Conservation (phyloP, 83 land plant genomes). For the Diphasiastrum complanatum region DNA sequence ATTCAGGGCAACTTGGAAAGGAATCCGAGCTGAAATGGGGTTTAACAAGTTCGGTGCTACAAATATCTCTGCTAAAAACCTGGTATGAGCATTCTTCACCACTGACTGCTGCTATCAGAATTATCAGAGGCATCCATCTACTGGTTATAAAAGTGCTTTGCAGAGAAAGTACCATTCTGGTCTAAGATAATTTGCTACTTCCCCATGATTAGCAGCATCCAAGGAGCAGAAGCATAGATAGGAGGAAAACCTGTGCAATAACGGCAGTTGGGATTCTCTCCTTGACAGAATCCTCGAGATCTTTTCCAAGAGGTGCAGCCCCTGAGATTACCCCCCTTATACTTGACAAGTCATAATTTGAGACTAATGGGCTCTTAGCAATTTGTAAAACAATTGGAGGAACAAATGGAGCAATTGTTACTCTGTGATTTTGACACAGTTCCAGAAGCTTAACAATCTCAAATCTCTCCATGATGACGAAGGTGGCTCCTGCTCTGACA, state of each 20-base stretch:
- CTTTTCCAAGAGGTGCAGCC: conserved; percentile 88
- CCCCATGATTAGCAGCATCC: not conserved
- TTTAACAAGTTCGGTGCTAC: no score
- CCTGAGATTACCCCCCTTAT: conserved; percentile 71
- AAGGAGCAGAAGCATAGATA: not conserved
- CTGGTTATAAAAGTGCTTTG: no score
- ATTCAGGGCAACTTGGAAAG: no score
- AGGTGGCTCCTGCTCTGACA: conserved; percentile 61
- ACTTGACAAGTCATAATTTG: conserved; percentile 56
- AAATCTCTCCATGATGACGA: conserved; percentile 68
- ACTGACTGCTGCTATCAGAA: no score
- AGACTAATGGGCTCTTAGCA: conserved; percentile 51
- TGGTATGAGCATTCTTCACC: not conserved
- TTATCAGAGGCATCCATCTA: no score
- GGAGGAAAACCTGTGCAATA: conserved; percentile 62
- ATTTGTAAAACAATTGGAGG: conserved; percentile 76
- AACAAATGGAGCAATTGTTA: conserved; percentile 73
- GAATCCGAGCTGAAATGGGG: no score
- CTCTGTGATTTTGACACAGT: conserved; percentile 48
- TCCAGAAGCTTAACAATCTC: conserved; percentile 53
- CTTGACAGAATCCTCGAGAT: conserved; percentile 65
- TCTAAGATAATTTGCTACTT: not conserved
- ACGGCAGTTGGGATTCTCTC: conserved; percentile 61
- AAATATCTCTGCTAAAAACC: not conserved
- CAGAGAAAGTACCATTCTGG: no score